Evolutionary conservation across 2,329 filamentous ascomycete species (phyloP).

Genomic region (Aspergillus viridinutans): DNA sequence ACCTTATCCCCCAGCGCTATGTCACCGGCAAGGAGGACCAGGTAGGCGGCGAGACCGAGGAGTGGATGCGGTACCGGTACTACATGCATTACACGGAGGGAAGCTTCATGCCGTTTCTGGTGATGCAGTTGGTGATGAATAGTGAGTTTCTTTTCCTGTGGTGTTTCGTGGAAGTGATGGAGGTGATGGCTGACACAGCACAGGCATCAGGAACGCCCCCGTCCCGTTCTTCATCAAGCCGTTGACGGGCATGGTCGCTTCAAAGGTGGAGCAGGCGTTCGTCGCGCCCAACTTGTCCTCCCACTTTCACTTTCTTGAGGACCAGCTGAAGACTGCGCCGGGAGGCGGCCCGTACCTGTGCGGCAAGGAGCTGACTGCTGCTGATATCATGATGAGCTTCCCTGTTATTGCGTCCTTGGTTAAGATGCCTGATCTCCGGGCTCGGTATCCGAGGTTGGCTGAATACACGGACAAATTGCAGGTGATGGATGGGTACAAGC

Average conservation of each 20-base stretch:
- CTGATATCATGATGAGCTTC: conserved; percentile 48
- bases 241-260: conserved; percentile 54
- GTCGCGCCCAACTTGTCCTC: conserved; percentile 38
- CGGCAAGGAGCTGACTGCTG: conserved; percentile 40
- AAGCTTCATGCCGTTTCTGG: conserved; percentile 68
- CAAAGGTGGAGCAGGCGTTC: conserved; percentile 38
- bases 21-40: conserved; percentile 49
- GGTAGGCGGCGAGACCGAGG: conserved; percentile 56
- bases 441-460: conserved; percentile 36
- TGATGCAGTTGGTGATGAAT: conserved; percentile 60
- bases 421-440: conserved; percentile 28
- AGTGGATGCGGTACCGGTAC: conserved; percentile 61
- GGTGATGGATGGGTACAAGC: conserved; percentile 36
- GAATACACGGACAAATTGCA: conserved; percentile 36
- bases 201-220: conserved; percentile 48
- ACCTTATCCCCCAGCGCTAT: conserved; percentile 47
- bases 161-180: neutral
- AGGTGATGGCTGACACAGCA: neutral
- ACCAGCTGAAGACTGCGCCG: conserved; percentile 41
- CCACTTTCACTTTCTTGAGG: conserved; percentile 44
- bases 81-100: conserved; percentile 84
- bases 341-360: conserved; percentile 39
- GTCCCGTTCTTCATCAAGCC: conserved; percentile 68
- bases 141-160: conserved; percentile 36
- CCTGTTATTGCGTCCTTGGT: conserved; percentile 38